A percentile compares a stretch with the other conserved stretches of the same genome.
phyloP scores from a whole-genome alignment of 345 rosid species.

The Balakata baccata region DNA sequence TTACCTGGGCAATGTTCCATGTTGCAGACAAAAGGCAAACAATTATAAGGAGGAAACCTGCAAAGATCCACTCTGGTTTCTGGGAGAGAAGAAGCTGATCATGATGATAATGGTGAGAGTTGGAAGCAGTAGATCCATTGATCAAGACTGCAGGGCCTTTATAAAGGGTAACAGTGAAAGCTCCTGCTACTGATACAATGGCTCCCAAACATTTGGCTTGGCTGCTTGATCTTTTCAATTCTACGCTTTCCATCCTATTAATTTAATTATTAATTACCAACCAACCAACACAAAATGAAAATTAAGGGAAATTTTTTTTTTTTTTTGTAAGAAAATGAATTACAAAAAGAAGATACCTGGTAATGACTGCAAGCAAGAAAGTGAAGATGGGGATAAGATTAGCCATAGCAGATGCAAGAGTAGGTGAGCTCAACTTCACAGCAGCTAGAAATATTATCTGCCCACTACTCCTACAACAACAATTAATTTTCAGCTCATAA shows the following conservation, averaged over 20 bases:
- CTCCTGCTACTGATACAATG: constrained; percentile 37
- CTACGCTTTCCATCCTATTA: constrained; percentile 39
- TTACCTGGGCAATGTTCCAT: constrained; percentile 44
- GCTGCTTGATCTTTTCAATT: constrained; percentile 32
- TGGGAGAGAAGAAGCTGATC: constrained; percentile 17
- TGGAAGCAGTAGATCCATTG: constrained; percentile 2
- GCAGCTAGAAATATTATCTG: constrained; percentile 28
- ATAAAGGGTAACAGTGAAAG: constrained; percentile 39
- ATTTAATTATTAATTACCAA: no score
- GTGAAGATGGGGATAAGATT: constrained; percentile 41
- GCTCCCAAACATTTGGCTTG: constrained; percentile 44
- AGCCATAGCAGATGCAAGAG: constrained; percentile 35
- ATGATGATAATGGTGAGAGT: constrained; percentile 6
- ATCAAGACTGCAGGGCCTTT: constrained; percentile 33
- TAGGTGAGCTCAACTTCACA: constrained; percentile 35
- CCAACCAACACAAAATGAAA: neutral
- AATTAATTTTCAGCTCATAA: no score
- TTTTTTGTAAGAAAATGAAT: no score
- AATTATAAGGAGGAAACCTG: constrained; percentile 38
- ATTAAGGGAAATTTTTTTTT: neutral
- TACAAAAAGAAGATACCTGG: constrained; percentile 19
- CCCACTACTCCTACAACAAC: constrained; percentile 35
- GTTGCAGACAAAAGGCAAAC: constrained; percentile 24
- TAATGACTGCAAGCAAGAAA: constrained; percentile 36
- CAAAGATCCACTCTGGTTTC: constrained; percentile 42